These are phyloP conservation scores for Phytophthora chlamydospora DNA, from an alignment of 352 stramenopile species.

Conservation along the genomic window DNA sequence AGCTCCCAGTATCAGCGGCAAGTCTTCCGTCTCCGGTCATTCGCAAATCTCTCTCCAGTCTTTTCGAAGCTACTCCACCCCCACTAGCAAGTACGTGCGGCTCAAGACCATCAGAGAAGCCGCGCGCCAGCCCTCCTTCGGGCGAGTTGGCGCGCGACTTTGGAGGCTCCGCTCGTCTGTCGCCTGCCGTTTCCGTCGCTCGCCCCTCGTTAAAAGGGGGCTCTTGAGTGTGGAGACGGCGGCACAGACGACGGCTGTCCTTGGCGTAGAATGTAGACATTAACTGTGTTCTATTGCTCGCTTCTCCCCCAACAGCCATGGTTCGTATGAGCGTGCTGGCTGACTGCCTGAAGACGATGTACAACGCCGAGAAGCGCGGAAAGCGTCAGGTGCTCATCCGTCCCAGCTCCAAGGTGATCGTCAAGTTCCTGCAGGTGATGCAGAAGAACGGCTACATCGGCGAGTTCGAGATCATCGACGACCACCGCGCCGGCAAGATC, in stretches of 20 bases:
- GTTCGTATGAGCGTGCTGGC: constrained; percentile 99
- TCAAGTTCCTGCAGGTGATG: constrained; percentile 99
- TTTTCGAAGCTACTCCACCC: constrained; percentile 32
- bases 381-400: constrained; percentile 99
- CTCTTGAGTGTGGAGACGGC: constrained; percentile 26
- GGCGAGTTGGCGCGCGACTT: constrained; percentile 54
- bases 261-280: constrained; percentile 60
- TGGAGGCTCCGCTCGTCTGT: constrained; percentile 56
- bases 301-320: constrained; percentile 83
- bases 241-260: constrained; percentile 45
- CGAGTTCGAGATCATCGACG: constrained; percentile 99
- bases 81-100: constrained; percentile 43
- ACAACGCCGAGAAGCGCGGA: constrained; percentile 99
- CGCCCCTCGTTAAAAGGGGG: neutral
- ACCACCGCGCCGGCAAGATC: constrained; percentile 99
- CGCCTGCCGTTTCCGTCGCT: constrained; percentile 16
- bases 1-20: neutral
- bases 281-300: constrained; percentile 43
- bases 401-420: constrained; percentile 99
- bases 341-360: constrained; percentile 99
- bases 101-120: constrained; percentile 30
- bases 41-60: constrained; percentile 50
- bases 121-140: constrained; percentile 25
- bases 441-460: constrained; percentile 99
- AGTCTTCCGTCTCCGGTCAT: constrained; percentile 10